These are phyloP conservation scores for Entomortierella chlamydospora DNA, from an alignment of 192 early-diverging fungal genomes.

Conservation along the genomic window DNA sequence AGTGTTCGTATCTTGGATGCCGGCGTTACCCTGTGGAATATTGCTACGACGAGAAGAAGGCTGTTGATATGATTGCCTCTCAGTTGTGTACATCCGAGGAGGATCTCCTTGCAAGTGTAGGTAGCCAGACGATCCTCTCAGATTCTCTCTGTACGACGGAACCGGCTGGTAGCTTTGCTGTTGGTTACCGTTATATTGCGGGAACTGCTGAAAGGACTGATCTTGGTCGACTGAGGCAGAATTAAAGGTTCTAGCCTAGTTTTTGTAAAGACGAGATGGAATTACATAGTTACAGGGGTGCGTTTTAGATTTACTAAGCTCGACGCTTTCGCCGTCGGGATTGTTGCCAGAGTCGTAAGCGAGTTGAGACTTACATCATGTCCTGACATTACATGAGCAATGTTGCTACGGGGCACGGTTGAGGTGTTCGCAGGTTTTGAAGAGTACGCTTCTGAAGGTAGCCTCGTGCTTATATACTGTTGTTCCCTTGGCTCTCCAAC, in stretches of 20 bases:
- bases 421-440: not conserved
- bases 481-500: not conserved
- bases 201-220: conserved; percentile 2
- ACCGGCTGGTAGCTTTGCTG: not conserved
- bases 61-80: not conserved
- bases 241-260: not conserved
- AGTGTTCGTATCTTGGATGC: not conserved
- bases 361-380: not conserved
- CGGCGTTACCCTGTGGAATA: not conserved
- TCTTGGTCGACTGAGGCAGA: not conserved
- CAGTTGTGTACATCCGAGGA: not conserved
- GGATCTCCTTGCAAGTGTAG: not conserved
- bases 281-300: too few relatives aligned
- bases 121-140: not conserved
- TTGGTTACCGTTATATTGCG: conserved; percentile 6
- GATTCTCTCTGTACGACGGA: not conserved
- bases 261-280: not conserved
- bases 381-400: not conserved
- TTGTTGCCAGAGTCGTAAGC: too few relatives aligned
- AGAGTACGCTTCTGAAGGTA: not conserved
- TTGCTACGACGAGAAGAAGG: not conserved
- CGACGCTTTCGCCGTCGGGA: too few relatives aligned
- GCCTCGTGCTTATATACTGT: not conserved
- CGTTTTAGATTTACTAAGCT: too few relatives aligned
- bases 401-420: not conserved